Evolutionary conservation across 2,329 filamentous ascomycete genomes (phyloP).

Genomic region (Sarocladium brachiariae): DNA sequence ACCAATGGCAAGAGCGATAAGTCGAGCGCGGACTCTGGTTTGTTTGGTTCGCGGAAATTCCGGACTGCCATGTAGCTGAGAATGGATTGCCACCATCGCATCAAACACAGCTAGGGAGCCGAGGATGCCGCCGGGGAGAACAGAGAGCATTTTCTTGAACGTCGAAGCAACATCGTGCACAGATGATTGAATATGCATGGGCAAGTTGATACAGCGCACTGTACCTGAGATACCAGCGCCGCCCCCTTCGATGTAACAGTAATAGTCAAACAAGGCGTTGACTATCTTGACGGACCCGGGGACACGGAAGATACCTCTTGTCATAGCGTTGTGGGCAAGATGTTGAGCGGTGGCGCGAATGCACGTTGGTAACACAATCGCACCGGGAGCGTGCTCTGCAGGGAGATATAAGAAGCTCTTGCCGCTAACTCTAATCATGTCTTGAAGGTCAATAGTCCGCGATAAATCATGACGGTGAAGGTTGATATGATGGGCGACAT

Average conservation of each 20-base stretch:
- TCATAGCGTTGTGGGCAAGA: constrained; percentile 48
- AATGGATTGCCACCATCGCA: constrained; percentile 53
- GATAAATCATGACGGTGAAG: constrained; percentile 36
- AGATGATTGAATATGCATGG: constrained; percentile 50
- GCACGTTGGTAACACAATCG: constrained; percentile 56
- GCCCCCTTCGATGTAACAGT: constrained; percentile 42
- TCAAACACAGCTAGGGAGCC: constrained; percentile 57
- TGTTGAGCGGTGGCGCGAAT: constrained; percentile 60
- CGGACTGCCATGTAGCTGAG: constrained; percentile 43
- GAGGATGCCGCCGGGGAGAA: constrained; percentile 58
- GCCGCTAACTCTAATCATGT: constrained; percentile 57
- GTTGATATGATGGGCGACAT: constrained; percentile 41
- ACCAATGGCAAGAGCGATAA: constrained; percentile 57
- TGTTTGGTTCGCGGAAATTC: constrained; percentile 47
- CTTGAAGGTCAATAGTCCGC: constrained; percentile 45
- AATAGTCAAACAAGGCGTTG: constrained; percentile 57
- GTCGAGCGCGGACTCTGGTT: constrained; percentile 51
- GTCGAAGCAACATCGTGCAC: constrained; percentile 60
- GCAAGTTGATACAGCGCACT: constrained; percentile 51
- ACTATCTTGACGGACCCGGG: constrained; percentile 51
- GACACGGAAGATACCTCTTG: constrained; percentile 56
- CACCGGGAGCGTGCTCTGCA: constrained; percentile 48
- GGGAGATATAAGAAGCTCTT: constrained; percentile 57
- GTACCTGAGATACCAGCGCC: constrained; percentile 48
- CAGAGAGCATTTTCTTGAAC: constrained; percentile 59